These are phyloP conservation scores for Coniella lustricola DNA, from an alignment of 2,329 filamentous ascomycete genomes.

Conservation along the genomic window DNA sequence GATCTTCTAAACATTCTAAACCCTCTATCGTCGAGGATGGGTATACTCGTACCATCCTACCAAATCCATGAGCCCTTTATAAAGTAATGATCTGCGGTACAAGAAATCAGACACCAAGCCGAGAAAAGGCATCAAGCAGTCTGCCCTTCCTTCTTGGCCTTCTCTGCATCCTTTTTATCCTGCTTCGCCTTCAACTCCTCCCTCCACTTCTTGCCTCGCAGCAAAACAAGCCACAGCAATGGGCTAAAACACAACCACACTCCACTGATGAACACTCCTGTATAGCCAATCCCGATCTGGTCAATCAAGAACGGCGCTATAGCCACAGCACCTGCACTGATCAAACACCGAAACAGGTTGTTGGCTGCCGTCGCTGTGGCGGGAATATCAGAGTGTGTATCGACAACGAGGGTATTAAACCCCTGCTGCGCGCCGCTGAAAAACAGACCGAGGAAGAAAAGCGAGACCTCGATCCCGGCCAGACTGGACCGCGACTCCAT, in stretches of 20 bases:
- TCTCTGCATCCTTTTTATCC: constrained; percentile 13
- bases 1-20: no score
- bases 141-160: neutral
- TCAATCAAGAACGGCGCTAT: constrained; percentile 21
- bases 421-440: constrained; percentile 19
- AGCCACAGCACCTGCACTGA: constrained; percentile 22
- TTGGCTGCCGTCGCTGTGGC: constrained; percentile 21
- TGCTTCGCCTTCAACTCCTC: constrained; percentile 2
- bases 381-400: constrained; percentile 17
- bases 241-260: constrained; percentile 20
- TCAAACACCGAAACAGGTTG: constrained; percentile 20
- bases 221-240: constrained; percentile 22
- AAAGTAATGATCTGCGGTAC: no score
- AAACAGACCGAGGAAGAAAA: constrained; percentile 21
- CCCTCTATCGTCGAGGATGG: no score
- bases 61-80: no score
- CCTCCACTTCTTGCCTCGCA: constrained; percentile 21
- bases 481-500: constrained; percentile 19
- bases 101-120: neutral
- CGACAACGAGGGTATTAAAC: constrained; percentile 19
- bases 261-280: constrained; percentile 19
- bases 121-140: no score
- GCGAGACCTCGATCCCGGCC: constrained; percentile 17
- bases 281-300: constrained; percentile 21
- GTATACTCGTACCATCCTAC: no score